Percentiles rank a stretch among this genome's conserved stretches.
Evolutionary conservation across 495 filamentous ascomycete genomes (phyloP).

Genomic region (Penicillium atrosanguineum): DNA sequence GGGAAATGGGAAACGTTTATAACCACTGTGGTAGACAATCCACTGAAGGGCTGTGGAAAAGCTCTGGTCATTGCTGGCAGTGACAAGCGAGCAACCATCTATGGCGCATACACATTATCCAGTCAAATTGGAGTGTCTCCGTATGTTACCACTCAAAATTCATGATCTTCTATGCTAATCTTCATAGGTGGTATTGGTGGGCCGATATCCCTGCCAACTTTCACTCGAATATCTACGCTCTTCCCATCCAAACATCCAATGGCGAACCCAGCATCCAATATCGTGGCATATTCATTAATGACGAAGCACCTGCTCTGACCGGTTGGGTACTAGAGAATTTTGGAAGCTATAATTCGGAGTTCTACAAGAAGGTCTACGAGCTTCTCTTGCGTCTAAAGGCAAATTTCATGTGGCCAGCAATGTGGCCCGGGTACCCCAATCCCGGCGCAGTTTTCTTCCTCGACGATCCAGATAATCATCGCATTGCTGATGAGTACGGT

Average conservation of each 20-base stretch:
- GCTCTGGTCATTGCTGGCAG: constrained; percentile 69
- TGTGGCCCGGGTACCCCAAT: constrained; percentile 48
- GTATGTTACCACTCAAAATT: background rate
- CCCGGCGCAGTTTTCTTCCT: constrained; percentile 62
- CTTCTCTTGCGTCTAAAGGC: constrained; percentile 65
- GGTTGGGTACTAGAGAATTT: constrained; percentile 64
- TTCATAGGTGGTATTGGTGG: constrained; percentile 65
- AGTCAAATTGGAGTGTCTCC: constrained; percentile 76
- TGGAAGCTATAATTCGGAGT: constrained; percentile 58
- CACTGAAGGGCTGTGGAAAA: constrained; percentile 52
- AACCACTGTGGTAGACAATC: constrained; percentile 56
- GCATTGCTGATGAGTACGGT: constrained; percentile 67
- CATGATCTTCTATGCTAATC: background rate
- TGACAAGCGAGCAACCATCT: constrained; percentile 69
- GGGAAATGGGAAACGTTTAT: constrained; percentile 72
- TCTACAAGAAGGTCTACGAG: constrained; percentile 70
- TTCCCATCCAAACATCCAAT: constrained; percentile 53
- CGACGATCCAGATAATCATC: constrained; percentile 66
- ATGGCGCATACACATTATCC: constrained; percentile 69
- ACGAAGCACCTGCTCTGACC: constrained; percentile 69
- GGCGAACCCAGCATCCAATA: constrained; percentile 67
- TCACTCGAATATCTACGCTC: constrained; percentile 54
- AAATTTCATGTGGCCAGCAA: constrained; percentile 74
- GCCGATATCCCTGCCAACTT: constrained; percentile 62
- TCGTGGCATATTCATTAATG: constrained; percentile 77